phyloP scores from a whole-genome alignment of 257 asterid genomes.

The Catharanthus roseus region DNA sequence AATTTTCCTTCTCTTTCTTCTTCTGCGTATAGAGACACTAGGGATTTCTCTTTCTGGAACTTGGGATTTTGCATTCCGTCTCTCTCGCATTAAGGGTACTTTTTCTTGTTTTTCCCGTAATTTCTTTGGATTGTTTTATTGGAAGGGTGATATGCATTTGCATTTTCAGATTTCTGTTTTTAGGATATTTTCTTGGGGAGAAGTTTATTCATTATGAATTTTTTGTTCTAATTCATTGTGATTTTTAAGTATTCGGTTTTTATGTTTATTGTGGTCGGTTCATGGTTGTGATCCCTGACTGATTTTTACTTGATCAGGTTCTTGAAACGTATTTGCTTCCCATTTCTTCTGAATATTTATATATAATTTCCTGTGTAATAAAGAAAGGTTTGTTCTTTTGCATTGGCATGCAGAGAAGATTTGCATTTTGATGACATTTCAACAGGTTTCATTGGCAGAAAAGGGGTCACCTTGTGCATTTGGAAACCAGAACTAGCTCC shows the following conservation, averaged over 20 bases:
- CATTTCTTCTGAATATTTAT: not conserved
- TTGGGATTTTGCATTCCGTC: not conserved
- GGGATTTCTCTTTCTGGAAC: too few species aligned
- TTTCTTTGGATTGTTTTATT: not conserved
- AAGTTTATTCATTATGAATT: too few species aligned
- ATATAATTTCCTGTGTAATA: not conserved
- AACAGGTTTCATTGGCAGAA: not conserved
- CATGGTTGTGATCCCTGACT: not conserved
- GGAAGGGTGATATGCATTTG: not conserved
- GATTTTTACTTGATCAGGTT: not conserved
- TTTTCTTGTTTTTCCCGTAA: not conserved
- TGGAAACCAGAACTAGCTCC: not conserved
- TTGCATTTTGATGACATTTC: not conserved
- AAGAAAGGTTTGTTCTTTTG: not conserved
- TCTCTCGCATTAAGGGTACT: conserved; percentile 4
- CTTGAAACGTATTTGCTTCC: not conserved
- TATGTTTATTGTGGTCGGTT: not conserved
- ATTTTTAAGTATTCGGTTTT: not conserved
- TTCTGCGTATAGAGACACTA: not conserved
- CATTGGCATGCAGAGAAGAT: not conserved
- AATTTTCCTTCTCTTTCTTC: not conserved
- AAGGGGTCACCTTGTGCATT: not conserved
- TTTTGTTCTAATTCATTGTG: too few species aligned
- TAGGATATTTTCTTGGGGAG: not conserved
- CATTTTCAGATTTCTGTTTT: not conserved